Percentiles rank a stretch among this genome's conserved stretches.
Conservation (phyloP, 202 grass and related monocot genomes). For the Cymbopogon flexuosus region DNA sequence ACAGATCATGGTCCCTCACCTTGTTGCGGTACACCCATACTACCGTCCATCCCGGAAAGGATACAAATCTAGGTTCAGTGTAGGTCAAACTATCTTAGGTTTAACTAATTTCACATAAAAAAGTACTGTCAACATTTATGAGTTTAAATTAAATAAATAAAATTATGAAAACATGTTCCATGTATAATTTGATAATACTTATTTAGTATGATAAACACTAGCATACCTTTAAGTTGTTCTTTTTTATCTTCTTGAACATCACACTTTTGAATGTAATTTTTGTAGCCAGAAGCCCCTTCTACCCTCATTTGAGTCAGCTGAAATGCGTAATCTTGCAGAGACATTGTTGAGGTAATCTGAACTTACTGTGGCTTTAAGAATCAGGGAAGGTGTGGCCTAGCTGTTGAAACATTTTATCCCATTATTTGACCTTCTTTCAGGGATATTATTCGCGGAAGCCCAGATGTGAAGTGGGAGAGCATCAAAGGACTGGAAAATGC, state of each 20-base stretch:
- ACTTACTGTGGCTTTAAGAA: conserved; percentile 1
- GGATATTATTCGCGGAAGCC: conserved; percentile 83
- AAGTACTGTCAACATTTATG: not conserved
- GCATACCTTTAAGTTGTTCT: not conserved
- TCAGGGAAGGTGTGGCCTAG: not conserved
- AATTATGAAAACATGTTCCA: not conserved
- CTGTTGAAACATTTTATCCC: conserved; percentile 4
- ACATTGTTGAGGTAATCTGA: conserved; percentile 64
- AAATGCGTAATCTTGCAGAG: conserved; percentile 85
- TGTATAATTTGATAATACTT: not conserved
- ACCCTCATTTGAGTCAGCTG: conserved; percentile 78
- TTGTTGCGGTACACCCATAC: not conserved
- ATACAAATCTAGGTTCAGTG: not conserved
- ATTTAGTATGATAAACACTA: not conserved
- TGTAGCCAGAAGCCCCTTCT: conserved; percentile 84
- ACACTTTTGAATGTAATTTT: conserved; percentile 30
- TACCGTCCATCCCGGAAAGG: not conserved
- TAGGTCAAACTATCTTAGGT: not conserved
- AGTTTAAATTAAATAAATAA: not conserved
- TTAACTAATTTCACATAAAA: not conserved
- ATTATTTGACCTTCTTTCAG: conserved; percentile 37
- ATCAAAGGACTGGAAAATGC: conserved; percentile 91
- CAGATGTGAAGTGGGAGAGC: conserved; percentile 98
- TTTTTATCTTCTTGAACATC: too few species aligned
- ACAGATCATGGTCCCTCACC: not conserved